These are phyloP conservation scores for Bretschneidera sinensis DNA, from an alignment of 345 rosid genomes.

Conservation along the genomic window DNA sequence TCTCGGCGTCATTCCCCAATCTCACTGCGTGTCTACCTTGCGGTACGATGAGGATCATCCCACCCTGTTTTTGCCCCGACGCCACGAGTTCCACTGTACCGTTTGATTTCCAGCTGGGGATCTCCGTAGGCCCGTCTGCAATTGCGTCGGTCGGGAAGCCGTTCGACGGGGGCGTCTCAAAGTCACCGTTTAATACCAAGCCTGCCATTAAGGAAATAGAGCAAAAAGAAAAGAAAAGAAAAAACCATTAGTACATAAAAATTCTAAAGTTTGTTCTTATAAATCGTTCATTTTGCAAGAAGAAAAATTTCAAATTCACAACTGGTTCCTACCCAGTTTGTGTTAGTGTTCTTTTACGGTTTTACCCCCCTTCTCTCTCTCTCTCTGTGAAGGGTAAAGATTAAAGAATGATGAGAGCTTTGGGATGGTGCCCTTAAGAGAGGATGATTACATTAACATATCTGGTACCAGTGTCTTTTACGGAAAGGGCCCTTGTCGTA, in stretches of 20 bases:
- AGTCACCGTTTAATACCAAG: constrained; percentile 66
- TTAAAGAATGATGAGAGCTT: no score
- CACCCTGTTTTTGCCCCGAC: constrained; percentile 91
- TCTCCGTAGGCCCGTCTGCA: constrained; percentile 37
- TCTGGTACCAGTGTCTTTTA: no score
- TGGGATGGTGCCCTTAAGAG: no score
- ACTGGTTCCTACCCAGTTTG: no score
- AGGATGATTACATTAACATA: no score
- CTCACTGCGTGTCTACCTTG: constrained; percentile 77
- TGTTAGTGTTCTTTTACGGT: no score
- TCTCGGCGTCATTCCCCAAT: constrained; percentile 90
- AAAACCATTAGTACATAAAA: not conserved
- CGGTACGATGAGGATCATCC: constrained; percentile 94
- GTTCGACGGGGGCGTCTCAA: constrained; percentile 58
- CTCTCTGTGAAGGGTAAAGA: no score
- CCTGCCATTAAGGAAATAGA: constrained; percentile 30
- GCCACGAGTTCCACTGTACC: constrained; percentile 81
- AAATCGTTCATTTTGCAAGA: not conserved
- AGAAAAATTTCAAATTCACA: no score
- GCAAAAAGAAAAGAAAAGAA: not conserved
- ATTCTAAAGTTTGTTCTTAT: no score
- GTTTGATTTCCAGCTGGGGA: constrained; percentile 67
- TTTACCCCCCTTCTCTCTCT: no score
- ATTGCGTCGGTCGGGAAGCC: constrained; percentile 66
- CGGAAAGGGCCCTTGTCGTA: no score